Evolutionary conservation across 352 stramenopile species (phyloP), one percentile per base, ranked within the genome.

Genomic region (Globisporangium cystogenes): DNA sequence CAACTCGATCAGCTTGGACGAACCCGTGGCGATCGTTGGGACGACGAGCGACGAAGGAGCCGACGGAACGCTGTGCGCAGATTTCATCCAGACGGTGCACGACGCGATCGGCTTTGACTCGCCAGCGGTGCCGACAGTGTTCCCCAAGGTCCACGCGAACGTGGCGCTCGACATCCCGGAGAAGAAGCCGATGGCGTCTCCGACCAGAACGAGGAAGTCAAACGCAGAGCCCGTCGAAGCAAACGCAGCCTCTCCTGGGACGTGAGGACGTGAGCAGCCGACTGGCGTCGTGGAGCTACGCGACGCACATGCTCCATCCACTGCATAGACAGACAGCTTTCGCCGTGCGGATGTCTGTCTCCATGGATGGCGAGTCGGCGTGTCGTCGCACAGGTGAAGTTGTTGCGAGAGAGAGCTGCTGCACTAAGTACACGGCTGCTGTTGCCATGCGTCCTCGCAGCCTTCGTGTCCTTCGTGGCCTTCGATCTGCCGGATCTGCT

Each of bases 1-100:
- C 43, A 62, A 64, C 26, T 45, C 50, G n/a, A 49, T 62, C 24
- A 61, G 51, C 48, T 12, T 60, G 16, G 54, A 54, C 2, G 47
- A 60, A 11, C 47, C 47, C n/a, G 47, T 60, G 16, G 29, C 29
- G 11, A 41, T 60, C 10, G 31, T 51, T 0, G 39, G 27, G 31
- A 44, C 26, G 44, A 35, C 23, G 7, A 18, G 23, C 8, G 12
- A 26, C 44, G 10, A 18, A 27, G 53, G 51, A 11, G 7, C 18
- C 1, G 47, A 51, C 10, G 40, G 21, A 11, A 51, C 46, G 23
- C 47, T 24, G 18, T 60, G 54, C 4, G 47, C 39, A 44, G 47
- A 54, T n/a, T 55, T 60, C 37, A 37, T 48, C 5, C 35, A 60
- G 29, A 37, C 15, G 1, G 14, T 55, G 12, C 46, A 26, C 39